Conservation (phyloP, 352 stramenopile species). For the Thalassiosira gravida region DNA sequence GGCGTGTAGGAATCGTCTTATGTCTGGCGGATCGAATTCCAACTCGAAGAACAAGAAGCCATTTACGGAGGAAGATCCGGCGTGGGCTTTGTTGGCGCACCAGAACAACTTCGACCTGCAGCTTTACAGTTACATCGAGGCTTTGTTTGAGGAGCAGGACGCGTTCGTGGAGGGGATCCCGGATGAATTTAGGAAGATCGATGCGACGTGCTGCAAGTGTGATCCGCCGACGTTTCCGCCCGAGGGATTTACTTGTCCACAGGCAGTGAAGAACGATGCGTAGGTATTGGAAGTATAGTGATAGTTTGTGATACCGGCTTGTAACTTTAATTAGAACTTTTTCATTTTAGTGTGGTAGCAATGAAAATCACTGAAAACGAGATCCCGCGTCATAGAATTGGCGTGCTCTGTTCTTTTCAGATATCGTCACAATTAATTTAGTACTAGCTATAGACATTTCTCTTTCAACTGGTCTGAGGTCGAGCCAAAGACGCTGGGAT, state of each 20-base stretch:
- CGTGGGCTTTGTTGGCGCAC: slow-evolving; percentile 51
- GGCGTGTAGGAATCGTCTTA: slow-evolving; percentile 53
- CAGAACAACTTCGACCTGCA: slow-evolving; percentile 65
- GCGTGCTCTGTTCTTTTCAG: too few relatives aligned
- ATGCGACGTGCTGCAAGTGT: slow-evolving; percentile 70
- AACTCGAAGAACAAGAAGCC: slow-evolving; percentile 68
- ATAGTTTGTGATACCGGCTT: too few relatives aligned
- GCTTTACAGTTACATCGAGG: slow-evolving; percentile 58
- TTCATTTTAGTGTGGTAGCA: too few relatives aligned
- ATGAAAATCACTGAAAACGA: too few relatives aligned
- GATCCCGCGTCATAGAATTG: too few relatives aligned
- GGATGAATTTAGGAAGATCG: slow-evolving; percentile 58
- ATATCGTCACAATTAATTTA: too few relatives aligned
- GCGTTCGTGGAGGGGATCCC: slow-evolving; percentile 56
- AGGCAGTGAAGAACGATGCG: slow-evolving; percentile 57
- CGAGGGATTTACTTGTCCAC: slow-evolving; percentile 62
- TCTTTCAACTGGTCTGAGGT: too few relatives aligned
- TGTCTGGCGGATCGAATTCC: slow-evolving; percentile 61
- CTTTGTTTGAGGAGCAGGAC: slow-evolving; percentile 63
- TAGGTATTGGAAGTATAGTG: too few relatives aligned
- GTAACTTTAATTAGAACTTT: too few relatives aligned
- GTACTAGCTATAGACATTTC: too few relatives aligned
- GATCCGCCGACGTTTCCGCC: slow-evolving; percentile 58
- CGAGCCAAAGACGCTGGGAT: too few relatives aligned
- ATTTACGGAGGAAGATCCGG: slow-evolving; percentile 37